Percentiles rank a stretch among this genome's conserved stretches.
phyloP scores from a whole-genome alignment of 1,284 basidiomycete genomes.

The Ceratobasidium sp. region DNA sequence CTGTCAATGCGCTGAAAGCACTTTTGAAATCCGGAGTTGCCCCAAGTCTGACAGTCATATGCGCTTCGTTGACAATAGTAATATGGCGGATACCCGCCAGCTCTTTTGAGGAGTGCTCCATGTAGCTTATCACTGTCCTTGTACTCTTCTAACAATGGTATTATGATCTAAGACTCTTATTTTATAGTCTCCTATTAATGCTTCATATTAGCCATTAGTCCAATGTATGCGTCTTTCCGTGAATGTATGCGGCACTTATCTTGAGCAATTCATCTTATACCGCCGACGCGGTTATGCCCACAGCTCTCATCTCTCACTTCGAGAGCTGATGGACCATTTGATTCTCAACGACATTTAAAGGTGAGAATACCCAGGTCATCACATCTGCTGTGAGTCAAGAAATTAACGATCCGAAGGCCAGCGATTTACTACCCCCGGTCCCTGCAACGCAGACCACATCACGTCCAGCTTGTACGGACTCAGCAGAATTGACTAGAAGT shows the following conservation, averaged over 20 bases:
- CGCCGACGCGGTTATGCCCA: conserved; percentile 4
- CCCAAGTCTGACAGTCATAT: neutral
- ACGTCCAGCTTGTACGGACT: neutral
- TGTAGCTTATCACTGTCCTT: neutral
- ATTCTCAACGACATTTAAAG: neutral
- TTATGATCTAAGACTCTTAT: neutral
- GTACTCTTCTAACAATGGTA: neutral
- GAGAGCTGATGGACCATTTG: neutral
- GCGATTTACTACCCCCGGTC: conserved; percentile 3
- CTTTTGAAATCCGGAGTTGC: neutral
- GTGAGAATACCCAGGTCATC: conserved; percentile 2
- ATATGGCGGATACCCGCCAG: neutral
- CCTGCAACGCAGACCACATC: conserved; percentile 3
- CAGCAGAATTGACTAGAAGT: neutral
- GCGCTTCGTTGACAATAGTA: neutral
- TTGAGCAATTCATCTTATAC: neutral
- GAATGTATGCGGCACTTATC: neutral
- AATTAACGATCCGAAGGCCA: conserved; percentile 2
- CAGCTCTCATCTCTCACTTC: neutral
- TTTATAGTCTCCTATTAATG: neutral
- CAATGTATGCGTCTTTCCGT: too few species aligned
- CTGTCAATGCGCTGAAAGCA: neutral
- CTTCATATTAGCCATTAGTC: too few species aligned
- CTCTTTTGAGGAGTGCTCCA: neutral
- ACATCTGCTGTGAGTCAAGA: neutral